These are phyloP conservation scores for Alternaria conjuncta DNA, from an alignment of 2,329 filamentous ascomycete genomes.

Conservation along the genomic window DNA sequence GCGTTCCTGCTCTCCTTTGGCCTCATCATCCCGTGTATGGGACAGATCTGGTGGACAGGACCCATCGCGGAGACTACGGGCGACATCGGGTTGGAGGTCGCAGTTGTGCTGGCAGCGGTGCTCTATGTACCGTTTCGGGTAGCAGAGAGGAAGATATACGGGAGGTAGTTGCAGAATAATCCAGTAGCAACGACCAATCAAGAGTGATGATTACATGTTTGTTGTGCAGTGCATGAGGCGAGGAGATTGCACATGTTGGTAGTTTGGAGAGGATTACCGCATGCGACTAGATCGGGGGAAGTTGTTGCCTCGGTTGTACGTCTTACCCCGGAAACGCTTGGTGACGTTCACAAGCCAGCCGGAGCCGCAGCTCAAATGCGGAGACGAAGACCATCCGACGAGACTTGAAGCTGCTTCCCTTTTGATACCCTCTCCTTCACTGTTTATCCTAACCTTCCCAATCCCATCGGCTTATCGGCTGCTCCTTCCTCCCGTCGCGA, in stretches of 20 bases:
- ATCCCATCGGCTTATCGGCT: not conserved
- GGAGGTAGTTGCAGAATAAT: not conserved
- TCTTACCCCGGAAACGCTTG: slow-evolving; percentile 30
- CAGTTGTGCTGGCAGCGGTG: slow-evolving; percentile 58
- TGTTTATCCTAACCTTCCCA: not conserved
- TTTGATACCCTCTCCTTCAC: slow-evolving; percentile 2
- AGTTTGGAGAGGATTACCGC: slow-evolving; percentile 10
- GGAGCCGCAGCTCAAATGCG: slow-evolving; percentile 37
- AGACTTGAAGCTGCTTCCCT: slow-evolving; percentile 14
- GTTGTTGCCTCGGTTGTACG: slow-evolving; percentile 37
- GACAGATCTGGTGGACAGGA: slow-evolving; percentile 66
- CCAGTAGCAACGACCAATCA: not conserved
- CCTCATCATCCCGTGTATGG: slow-evolving; percentile 66
- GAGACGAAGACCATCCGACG: slow-evolving; percentile 12
- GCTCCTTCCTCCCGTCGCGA: not conserved
- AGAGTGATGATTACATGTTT: not conserved
- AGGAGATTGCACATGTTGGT: slow-evolving; percentile 13
- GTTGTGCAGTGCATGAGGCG: not conserved
- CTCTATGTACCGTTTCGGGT: slow-evolving; percentile 54
- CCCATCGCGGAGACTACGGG: slow-evolving; percentile 66
- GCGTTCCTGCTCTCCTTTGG: slow-evolving; percentile 50
- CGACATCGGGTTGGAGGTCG: slow-evolving; percentile 71
- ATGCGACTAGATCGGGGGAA: slow-evolving; percentile 22
- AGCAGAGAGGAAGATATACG: slow-evolving; percentile 44
- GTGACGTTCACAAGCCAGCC: slow-evolving; percentile 46